Percentiles rank a stretch among this genome's conserved stretches.
phyloP scores from a whole-genome alignment of 2,329 filamentous ascomycete species.

The Calonectria pteridis region DNA sequence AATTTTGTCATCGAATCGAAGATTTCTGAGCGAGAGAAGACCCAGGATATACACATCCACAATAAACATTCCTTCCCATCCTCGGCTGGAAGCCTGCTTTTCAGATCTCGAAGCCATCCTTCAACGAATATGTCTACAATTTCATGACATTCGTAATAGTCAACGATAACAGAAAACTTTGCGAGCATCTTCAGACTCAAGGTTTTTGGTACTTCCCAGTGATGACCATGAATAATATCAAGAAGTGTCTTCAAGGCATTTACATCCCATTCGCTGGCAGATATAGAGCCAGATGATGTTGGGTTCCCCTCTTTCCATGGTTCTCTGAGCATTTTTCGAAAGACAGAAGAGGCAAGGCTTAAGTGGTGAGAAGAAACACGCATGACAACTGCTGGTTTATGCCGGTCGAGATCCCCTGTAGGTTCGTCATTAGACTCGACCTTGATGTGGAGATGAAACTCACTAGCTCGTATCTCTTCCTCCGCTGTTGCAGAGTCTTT shows the following conservation, averaged over 20 bases:
- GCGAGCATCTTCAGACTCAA: conserved; percentile 56
- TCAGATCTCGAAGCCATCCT: conserved; percentile 50
- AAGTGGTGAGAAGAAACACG: conserved; percentile 46
- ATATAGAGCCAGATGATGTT: neutral
- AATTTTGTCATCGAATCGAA: neutral
- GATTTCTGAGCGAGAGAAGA: neutral
- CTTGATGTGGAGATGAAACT: neutral
- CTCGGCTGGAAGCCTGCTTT: neutral
- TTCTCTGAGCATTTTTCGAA: conserved; percentile 30
- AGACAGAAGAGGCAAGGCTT: conserved; percentile 31
- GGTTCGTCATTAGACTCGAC: neutral
- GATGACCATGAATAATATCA: conserved; percentile 59
- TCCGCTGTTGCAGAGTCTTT: neutral
- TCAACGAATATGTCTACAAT: conserved; percentile 56
- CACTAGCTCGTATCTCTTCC: neutral
- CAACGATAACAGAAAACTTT: conserved; percentile 58
- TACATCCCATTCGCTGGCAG: conserved; percentile 45
- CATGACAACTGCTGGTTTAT: neutral
- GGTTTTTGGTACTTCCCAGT: conserved; percentile 52
- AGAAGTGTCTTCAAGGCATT: conserved; percentile 56
- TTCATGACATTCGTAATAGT: conserved; percentile 57
- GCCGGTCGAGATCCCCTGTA: neutral
- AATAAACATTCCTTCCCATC: neutral
- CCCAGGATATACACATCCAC: neutral
- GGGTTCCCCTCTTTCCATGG: conserved; percentile 7